Evolutionary conservation across 257 asterid species (phyloP), one percentile per base, ranked within the genome.

Genomic region (Ligustrum vulgare): DNA sequence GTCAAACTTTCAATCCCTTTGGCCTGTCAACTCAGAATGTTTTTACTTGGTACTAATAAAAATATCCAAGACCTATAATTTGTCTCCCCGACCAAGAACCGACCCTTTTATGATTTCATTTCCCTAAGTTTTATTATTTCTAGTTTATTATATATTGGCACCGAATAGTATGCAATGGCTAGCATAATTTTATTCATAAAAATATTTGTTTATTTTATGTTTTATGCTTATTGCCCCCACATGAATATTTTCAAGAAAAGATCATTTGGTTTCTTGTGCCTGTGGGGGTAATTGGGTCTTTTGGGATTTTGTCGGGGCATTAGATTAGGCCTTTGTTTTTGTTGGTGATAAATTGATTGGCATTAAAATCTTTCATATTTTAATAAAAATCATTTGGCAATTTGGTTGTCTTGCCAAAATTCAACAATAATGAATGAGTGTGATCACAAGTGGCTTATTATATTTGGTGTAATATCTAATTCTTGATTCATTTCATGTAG

Each of bases 1-100:
- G 89, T 89, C 94, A 86, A 87, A 88, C 93, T 86, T 89, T 89
- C 96, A 86, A 78, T 51, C 74, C 80, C 63, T 36, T 32, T 36
- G 79, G 69, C 84, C 87, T 82, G 86, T 88, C 98, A 89, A 85
- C 80, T 82, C 84, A 32, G 66, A 78, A 80, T 82, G 73, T 76
- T 85, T 82, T 75, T 41, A 25, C 7, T 23, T 58, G 33, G 72
- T 36, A 39, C 32, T 36, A 35, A 56, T 67, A 32, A 41, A 41
- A 9, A 13, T 45, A 45, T 45, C 54, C 54, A 45, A 15, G n/a
- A 9, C 62, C 35, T 23, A 20, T 56, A 16, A 49, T 31, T 23
- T 9, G 54, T 75, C 80, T 70, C 68, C 73, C 49, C 49, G 11
- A 13, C 70, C 66, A 43, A 62, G 80, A 37, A 41, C 54, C 70